Evolutionary conservation across 129 eudicot genomes (phyloP).

Genomic region (Flaveria sonorensis): DNA sequence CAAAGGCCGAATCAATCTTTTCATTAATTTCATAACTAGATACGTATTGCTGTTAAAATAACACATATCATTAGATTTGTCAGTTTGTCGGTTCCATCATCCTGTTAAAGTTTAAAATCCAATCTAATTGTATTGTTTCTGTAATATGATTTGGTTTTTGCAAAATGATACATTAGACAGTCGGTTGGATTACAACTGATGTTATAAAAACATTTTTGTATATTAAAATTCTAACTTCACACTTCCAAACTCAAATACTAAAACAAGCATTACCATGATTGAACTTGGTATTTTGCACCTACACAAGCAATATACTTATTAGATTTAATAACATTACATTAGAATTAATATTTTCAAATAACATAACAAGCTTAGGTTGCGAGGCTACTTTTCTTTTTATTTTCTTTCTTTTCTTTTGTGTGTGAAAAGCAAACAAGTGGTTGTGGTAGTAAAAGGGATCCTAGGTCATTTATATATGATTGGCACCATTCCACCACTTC

Average conservation of each 20-base stretch:
- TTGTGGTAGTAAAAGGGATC: slow-evolving; percentile 40
- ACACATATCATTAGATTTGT: no score
- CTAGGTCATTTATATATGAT: slow-evolving; percentile 39
- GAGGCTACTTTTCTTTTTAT: slow-evolving; percentile 9
- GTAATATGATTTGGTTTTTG: no score
- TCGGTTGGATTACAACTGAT: no score
- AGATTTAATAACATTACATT: no score
- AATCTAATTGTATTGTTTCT: no score
- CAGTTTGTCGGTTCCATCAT: no score
- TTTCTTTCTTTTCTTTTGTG: slow-evolving; percentile 23
- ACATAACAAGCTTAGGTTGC: not conserved
- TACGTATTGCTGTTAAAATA: no score
- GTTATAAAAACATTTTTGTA: not conserved
- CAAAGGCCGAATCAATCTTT: no score
- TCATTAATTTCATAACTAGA: no score
- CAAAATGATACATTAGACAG: no score
- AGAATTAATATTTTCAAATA: not conserved
- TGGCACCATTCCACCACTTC: slow-evolving; percentile 36
- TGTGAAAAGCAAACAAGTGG: slow-evolving; percentile 35
- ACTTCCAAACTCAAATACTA: not conserved
- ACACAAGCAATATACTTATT: not conserved
- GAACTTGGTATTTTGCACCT: not conserved
- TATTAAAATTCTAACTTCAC: not conserved
- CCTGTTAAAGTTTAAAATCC: no score
- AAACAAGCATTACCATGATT: not conserved